Evolutionary conservation across 2,329 filamentous ascomycete species (phyloP).

Genomic region (Aspergillaceae sp.): DNA sequence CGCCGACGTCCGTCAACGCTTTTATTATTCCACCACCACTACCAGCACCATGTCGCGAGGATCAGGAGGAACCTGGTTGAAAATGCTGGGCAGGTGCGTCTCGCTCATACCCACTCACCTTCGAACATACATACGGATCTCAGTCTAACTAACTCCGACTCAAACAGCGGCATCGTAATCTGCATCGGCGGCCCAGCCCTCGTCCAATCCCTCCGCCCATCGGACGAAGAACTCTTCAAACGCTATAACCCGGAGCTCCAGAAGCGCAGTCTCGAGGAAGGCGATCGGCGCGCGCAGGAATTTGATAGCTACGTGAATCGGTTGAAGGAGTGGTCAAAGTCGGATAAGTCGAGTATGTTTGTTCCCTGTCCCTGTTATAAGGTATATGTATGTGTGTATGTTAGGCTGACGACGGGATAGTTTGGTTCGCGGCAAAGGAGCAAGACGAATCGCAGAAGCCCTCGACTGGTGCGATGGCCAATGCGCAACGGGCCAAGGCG

Average conservation of each 20-base stretch:
- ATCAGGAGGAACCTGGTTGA: conserved; percentile 43
- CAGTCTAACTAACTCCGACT: conserved; percentile 1
- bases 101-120: conserved; percentile 6
- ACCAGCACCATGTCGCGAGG: conserved; percentile 34
- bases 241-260: conserved; percentile 93
- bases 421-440: conserved; percentile 34
- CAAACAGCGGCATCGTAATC: conserved; percentile 58
- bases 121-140: background rate
- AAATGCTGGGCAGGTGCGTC: conserved; percentile 63
- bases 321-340: conserved; percentile 83
- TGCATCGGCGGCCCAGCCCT: conserved; percentile 79
- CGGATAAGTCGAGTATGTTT: conserved; percentile 71
- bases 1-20: too few relatives aligned
- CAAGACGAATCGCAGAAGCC: conserved; percentile 14
- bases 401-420: conserved; percentile 15
- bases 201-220: conserved; percentile 62
- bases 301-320: conserved; percentile 80
- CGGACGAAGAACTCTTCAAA: conserved; percentile 83
- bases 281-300: conserved; percentile 67
- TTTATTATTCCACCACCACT: background rate
- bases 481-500: conserved; percentile 15
- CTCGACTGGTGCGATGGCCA: background rate
- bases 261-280: conserved; percentile 71
- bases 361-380: background rate
- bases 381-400: background rate